phyloP scores from a whole-genome alignment of 2,329 filamentous ascomycete genomes.

The Knufia fluminis region DNA sequence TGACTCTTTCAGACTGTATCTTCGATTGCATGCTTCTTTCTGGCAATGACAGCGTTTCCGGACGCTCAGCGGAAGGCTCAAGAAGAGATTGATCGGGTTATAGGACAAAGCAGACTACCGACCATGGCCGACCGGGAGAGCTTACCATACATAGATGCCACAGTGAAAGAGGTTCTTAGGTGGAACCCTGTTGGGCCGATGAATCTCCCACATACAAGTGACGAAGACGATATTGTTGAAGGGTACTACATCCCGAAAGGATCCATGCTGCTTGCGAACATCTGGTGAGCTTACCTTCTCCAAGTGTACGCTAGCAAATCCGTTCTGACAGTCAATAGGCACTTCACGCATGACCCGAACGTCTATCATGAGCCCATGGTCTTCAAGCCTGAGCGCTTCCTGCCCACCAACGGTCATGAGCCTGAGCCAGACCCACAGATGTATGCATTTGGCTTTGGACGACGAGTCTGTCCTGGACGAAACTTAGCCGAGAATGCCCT shows the following conservation, averaged over 20 bases:
- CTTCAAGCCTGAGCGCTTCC: conserved; percentile 39
- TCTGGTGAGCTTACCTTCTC: too few species aligned
- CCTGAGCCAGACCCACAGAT: conserved; percentile 37
- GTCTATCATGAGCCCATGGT: conserved; percentile 27
- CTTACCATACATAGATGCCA: conserved; percentile 45
- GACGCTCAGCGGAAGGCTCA: conserved; percentile 38
- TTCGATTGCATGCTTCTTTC: conserved; percentile 30
- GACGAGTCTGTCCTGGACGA: conserved; percentile 29
- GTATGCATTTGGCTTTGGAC: conserved; percentile 48
- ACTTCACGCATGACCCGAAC: conserved; percentile 31
- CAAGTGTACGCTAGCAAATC: too few species aligned
- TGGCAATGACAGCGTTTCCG: conserved; percentile 44
- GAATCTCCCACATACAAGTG: conserved; percentile 40
- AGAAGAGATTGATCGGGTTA: conserved; percentile 41
- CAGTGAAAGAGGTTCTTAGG: conserved; percentile 49
- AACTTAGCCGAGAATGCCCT: conserved; percentile 28
- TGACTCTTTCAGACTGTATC: conserved; percentile 33
- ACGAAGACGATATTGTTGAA: conserved; percentile 41
- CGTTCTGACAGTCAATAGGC: too few species aligned
- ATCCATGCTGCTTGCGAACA: conserved; percentile 38
- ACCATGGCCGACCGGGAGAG: conserved; percentile 39
- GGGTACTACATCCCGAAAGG: conserved; percentile 43
- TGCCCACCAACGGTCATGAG: conserved; percentile 24
- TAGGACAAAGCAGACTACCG: conserved; percentile 42
- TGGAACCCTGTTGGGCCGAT: conserved; percentile 33